Evolutionary conservation across 345 rosid genomes (phyloP).

Genomic region (Lepidium sativum): DNA sequence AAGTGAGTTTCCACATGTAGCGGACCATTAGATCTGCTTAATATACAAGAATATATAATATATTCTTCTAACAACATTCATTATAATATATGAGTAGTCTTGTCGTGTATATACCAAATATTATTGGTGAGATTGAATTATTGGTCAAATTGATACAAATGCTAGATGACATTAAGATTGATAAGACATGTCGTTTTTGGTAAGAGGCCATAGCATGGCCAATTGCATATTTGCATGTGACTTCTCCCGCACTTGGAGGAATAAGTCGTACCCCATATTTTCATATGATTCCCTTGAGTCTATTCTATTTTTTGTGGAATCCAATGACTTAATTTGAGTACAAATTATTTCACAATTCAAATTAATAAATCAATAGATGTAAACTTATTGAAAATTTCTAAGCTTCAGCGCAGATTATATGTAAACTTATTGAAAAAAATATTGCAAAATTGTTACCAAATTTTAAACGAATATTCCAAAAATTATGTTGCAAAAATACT

Average conservation of each 20-base stretch:
- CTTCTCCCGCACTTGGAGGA: conserved; percentile 1
- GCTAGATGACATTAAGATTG: not conserved
- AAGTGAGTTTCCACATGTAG: not conserved
- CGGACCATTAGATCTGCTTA: not conserved
- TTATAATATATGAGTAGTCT: not conserved
- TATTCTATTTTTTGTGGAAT: not conserved
- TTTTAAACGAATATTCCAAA: no score
- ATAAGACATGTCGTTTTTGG: conserved; percentile 7
- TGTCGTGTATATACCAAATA: not conserved
- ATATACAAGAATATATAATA: not conserved
- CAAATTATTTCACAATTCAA: no score
- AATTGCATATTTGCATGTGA: conserved; percentile 3
- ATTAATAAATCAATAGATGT: no score
- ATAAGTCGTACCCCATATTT: not conserved
- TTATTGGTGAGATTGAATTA: not conserved
- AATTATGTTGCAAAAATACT: no score
- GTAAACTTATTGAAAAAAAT: no score
- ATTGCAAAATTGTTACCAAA: no score
- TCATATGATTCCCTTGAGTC: not conserved
- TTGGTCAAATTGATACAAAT: not conserved
- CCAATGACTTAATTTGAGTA: no score
- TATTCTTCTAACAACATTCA: not conserved
- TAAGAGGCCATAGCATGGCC: not conserved
- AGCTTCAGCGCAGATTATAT: no score
- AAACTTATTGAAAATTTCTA: no score